Conservation (phyloP, 768 basidiomycete genomes). For the Saitozyma podzolica region DNA sequence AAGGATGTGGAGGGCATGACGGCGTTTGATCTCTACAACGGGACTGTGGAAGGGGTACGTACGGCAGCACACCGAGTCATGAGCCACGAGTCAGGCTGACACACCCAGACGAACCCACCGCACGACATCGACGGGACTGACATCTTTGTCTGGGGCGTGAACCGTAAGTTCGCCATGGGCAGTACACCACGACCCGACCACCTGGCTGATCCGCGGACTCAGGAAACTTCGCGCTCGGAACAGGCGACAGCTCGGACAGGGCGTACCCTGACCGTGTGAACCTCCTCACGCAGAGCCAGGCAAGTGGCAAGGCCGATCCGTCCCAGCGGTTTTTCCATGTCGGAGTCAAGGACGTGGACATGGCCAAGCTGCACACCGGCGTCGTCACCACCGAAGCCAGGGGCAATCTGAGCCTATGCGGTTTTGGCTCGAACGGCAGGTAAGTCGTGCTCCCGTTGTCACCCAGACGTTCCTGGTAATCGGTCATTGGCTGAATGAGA, state of each 20-base stretch:
- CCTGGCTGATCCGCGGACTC: neutral
- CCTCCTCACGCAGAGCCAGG: slow-evolving; percentile 54
- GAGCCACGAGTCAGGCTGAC: slow-evolving; percentile 17
- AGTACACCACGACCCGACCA: neutral
- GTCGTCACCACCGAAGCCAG: slow-evolving; percentile 71
- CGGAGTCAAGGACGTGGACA: slow-evolving; percentile 65
- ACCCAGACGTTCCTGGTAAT: neutral
- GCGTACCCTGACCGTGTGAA: slow-evolving; percentile 72
- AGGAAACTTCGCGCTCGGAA: slow-evolving; percentile 83
- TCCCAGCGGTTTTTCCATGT: slow-evolving; percentile 63
- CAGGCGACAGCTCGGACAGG: slow-evolving; percentile 77
- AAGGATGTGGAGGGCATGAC: slow-evolving; percentile 87
- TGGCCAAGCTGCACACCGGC: slow-evolving; percentile 86
- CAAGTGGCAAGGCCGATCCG: slow-evolving; percentile 44
- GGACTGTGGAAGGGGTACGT: slow-evolving; percentile 66
- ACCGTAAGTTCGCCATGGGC: slow-evolving; percentile 54
- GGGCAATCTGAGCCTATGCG: slow-evolving; percentile 79
- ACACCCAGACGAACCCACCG: slow-evolving; percentile 48
- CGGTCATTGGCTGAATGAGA: neutral
- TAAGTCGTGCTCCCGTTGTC: slow-evolving; percentile 48
- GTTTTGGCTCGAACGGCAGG: slow-evolving; percentile 86
- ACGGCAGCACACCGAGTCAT: slow-evolving; percentile 29
- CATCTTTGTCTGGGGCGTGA: slow-evolving; percentile 83
- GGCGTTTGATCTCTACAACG: slow-evolving; percentile 89
- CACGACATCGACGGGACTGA: slow-evolving; percentile 57